Evolutionary conservation across 805 yeast species (phyloP).

Genomic region (Ogataea nonfermentans): DNA sequence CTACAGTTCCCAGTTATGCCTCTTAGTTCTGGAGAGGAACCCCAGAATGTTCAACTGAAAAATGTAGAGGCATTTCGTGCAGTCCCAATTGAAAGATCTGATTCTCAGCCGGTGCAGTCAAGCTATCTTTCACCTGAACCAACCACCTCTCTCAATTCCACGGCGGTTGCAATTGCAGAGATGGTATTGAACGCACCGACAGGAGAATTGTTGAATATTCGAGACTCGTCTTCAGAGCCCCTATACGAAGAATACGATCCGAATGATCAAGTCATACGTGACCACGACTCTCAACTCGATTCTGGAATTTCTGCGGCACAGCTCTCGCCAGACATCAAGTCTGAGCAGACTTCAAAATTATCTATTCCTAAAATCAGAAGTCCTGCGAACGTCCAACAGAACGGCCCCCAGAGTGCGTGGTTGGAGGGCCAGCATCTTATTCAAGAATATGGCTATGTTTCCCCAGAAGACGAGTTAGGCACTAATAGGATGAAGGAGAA

Average conservation of each 20-base stretch:
- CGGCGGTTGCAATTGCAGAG: background rate
- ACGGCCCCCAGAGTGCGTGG: constrained; percentile 22
- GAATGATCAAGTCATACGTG: constrained; percentile 4
- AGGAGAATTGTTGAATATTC: background rate
- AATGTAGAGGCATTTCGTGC: constrained; percentile 11
- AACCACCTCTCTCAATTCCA: background rate
- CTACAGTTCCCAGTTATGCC: constrained; percentile 16
- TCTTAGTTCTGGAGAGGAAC: background rate
- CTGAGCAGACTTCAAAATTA: constrained; percentile 10
- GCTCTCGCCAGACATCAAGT: constrained; percentile 4
- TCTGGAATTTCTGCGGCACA: background rate
- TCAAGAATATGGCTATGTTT: constrained; percentile 24
- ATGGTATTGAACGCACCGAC: background rate
- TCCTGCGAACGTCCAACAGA: background rate
- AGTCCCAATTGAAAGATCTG: background rate
- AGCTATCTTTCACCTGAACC: constrained; percentile 15
- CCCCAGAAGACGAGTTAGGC: constrained; percentile 12
- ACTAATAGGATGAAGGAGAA: constrained; percentile 1
- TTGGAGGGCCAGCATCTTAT: constrained; percentile 24
- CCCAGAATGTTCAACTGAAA: constrained; percentile 6
- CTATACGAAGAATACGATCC: background rate
- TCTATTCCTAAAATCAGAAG: constrained; percentile 20
- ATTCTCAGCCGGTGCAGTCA: constrained; percentile 8
- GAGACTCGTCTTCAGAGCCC: background rate
- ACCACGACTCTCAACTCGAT: constrained; percentile 1